phyloP scores from a whole-genome alignment of 73 alveolate genomes.

The Uronychia setigera region DNA sequence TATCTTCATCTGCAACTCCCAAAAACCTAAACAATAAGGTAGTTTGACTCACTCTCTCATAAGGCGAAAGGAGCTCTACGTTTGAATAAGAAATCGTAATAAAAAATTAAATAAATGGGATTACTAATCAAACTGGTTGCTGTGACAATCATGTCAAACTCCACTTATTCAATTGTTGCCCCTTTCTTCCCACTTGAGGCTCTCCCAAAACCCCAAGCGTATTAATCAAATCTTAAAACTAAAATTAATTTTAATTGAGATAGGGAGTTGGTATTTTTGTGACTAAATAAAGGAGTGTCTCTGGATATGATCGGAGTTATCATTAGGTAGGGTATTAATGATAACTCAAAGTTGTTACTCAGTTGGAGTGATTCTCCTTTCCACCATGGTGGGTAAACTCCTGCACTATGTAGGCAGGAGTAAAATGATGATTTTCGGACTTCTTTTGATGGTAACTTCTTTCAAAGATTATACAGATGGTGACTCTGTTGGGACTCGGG shows the following conservation, averaged over 20 bases:
- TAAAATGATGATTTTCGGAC: constrained; percentile 8
- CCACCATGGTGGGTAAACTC: constrained; percentile 14
- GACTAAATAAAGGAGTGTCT: constrained; percentile 14
- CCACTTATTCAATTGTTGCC: constrained; percentile 21
- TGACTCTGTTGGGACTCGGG: constrained; percentile 10
- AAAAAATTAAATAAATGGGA: constrained; percentile 2
- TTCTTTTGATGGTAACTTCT: constrained; percentile 19
- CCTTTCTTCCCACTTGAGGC: constrained; percentile 34
- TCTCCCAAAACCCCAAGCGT: too few relatives aligned
- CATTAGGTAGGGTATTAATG: too few relatives aligned
- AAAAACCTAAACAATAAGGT: not conserved
- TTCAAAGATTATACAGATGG: not conserved
- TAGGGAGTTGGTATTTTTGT: too few relatives aligned
- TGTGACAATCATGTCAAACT: constrained; percentile 12
- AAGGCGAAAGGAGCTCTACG: not conserved
- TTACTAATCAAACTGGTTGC: constrained; percentile 15
- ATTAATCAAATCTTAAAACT: too few relatives aligned
- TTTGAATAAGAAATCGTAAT: too few relatives aligned
- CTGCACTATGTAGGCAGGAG: constrained; percentile 10
- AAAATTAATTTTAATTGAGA: too few relatives aligned
- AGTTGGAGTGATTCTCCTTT: constrained; percentile 13
- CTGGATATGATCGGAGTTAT: constrained; percentile 8
- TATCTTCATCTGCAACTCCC: not conserved
- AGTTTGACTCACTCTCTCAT: not conserved
- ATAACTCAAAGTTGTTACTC: too few relatives aligned